phyloP scores from a whole-genome alignment of 495 filamentous ascomycete species.

The Copromyces sp. region DNA sequence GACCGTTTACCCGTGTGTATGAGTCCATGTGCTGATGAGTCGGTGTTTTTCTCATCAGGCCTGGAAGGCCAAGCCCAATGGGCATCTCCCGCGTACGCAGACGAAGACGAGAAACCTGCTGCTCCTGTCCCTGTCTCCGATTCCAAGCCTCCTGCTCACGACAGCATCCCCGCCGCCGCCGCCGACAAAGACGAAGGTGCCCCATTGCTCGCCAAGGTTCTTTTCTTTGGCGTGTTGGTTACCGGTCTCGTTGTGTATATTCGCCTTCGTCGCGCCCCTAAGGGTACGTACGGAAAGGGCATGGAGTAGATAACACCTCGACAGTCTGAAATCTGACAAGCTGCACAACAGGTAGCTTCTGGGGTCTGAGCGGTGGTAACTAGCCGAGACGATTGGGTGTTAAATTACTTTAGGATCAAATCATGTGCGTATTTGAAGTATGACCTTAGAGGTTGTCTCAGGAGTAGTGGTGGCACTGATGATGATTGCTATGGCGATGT shows the following conservation, averaged over 20 bases:
- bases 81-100: slow-evolving; percentile 2
- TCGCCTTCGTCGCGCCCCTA: slow-evolving; percentile 8
- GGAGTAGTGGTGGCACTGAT: background rate
- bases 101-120: slow-evolving; percentile 1
- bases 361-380: background rate
- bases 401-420: background rate
- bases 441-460: background rate
- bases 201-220: slow-evolving; percentile 24
- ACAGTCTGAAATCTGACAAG: background rate
- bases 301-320: background rate
- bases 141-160: background rate
- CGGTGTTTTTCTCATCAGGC: slow-evolving; percentile 4
- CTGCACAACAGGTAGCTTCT: background rate
- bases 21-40: slow-evolving; percentile 5
- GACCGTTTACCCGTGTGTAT: background rate
- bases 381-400: background rate
- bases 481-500: background rate
- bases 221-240: slow-evolving; percentile 30
- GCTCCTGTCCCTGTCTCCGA: background rate
- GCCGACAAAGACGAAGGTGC: slow-evolving; percentile 13
- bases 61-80: slow-evolving; percentile 3
- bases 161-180: background rate
- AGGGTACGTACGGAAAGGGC: background rate
- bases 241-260: slow-evolving; percentile 25
- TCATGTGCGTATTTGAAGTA: background rate